These are phyloP conservation scores for Ceratocystis smalleyi DNA, from an alignment of 2,329 filamentous ascomycete genomes.

Conservation along the genomic window DNA sequence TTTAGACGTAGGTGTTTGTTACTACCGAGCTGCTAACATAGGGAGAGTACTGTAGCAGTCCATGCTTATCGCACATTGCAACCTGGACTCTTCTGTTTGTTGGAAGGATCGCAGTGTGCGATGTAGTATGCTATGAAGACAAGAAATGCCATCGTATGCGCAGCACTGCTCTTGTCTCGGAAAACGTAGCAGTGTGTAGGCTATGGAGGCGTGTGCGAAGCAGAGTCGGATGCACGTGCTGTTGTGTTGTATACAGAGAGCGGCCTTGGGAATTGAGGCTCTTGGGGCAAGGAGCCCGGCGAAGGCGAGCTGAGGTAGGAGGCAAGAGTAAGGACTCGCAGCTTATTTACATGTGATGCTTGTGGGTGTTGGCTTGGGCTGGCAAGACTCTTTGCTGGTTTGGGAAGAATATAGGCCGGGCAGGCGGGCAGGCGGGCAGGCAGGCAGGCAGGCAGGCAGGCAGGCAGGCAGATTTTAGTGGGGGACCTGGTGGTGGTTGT, in stretches of 20 bases:
- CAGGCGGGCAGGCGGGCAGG: neutral
- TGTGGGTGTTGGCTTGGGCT: neutral
- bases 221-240: too few species aligned
- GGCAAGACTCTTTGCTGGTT: neutral
- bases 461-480: neutral
- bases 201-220: neutral
- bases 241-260: neutral
- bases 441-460: neutral
- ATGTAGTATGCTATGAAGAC: too few species aligned
- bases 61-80: neutral
- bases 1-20: neutral
- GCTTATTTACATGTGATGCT: neutral
- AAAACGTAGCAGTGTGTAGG: neutral
- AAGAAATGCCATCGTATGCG: neutral
- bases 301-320: neutral
- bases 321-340: neutral
- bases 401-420: neutral
- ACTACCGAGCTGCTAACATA: conserved; percentile 3
- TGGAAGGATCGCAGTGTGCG: neutral
- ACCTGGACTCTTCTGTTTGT: neutral
- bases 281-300: neutral
- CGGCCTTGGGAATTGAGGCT: neutral
- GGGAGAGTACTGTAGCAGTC: neutral
- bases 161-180: neutral
- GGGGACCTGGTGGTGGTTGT: neutral